Conservation (phyloP, 1,284 basidiomycete genomes). For the Coniferiporia sulphurascens region DNA sequence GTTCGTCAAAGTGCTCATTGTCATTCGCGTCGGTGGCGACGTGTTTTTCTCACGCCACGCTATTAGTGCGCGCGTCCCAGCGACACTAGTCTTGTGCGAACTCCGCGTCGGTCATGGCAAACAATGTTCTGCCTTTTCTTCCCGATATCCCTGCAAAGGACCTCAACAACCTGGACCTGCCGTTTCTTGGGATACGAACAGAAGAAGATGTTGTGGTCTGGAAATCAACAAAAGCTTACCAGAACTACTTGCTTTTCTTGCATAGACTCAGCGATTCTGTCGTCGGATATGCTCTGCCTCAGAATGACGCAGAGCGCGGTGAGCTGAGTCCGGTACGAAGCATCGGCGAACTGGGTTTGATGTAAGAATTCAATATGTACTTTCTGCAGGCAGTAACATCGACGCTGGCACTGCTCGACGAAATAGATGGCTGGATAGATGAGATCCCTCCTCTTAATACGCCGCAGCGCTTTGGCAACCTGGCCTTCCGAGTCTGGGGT, state of each 20-base stretch:
- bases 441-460: conserved; percentile 76
- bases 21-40: not conserved
- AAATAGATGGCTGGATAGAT: conserved; percentile 75
- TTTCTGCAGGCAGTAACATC: conserved; percentile 39
- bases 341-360: not conserved
- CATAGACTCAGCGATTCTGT: conserved; percentile 70
- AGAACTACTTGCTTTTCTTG: conserved; percentile 69
- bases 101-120: not conserved
- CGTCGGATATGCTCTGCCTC: conserved; percentile 50
- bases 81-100: not conserved
- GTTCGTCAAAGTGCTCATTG: not conserved
- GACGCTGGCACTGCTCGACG: conserved; percentile 58
- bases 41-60: conserved; percentile 4
- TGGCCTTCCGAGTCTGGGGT: conserved; percentile 89
- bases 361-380: not conserved
- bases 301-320: not conserved
- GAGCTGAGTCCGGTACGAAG: conserved; percentile 11
- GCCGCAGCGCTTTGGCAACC: conserved; percentile 92
- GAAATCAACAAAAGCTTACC: conserved; percentile 65
- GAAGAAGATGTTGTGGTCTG: conserved; percentile 69
- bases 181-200: conserved; percentile 49
- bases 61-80: not conserved
- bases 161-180: conserved; percentile 14
- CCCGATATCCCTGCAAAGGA: conserved; percentile 26
- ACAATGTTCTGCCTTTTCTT: conserved; percentile 19